Evolutionary conservation across 2,329 filamentous ascomycete species (phyloP).

Genomic region (Rasamsonia emersonii): DNA sequence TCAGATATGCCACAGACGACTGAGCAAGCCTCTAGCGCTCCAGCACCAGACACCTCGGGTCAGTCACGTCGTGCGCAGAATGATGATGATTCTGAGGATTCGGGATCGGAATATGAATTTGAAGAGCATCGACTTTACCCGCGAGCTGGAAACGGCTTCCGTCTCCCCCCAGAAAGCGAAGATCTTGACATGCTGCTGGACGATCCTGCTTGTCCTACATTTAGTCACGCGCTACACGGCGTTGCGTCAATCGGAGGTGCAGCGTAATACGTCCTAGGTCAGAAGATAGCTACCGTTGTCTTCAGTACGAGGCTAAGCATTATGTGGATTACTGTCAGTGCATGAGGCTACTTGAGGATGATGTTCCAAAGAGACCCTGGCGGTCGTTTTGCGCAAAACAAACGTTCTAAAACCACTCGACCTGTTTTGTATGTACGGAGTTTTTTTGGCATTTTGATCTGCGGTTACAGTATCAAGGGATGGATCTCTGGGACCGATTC

Average conservation of each 20-base stretch:
- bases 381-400: no score
- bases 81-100: conserved; percentile 31
- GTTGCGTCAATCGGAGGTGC: conserved; percentile 11
- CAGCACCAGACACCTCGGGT: conserved; percentile 6
- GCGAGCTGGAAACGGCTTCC: conserved; percentile 53
- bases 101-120: conserved; percentile 33
- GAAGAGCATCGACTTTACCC: conserved; percentile 55
- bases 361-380: no score
- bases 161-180: conserved; percentile 47
- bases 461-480: no score
- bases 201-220: conserved; percentile 47
- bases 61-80: conserved; percentile 10
- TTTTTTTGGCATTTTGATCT: no score
- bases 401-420: no score
- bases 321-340: no score
- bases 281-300: no score
- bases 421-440: no score
- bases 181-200: conserved; percentile 57
- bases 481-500: no score
- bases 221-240: conserved; percentile 41
- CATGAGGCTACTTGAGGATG: no score
- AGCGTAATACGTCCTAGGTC: no score
- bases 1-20: conserved; percentile 5
- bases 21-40: conserved; percentile 8
- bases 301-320: no score